phyloP scores from a whole-genome alignment of 2,329 filamentous ascomycete species.

The Colletotrichum musicola region DNA sequence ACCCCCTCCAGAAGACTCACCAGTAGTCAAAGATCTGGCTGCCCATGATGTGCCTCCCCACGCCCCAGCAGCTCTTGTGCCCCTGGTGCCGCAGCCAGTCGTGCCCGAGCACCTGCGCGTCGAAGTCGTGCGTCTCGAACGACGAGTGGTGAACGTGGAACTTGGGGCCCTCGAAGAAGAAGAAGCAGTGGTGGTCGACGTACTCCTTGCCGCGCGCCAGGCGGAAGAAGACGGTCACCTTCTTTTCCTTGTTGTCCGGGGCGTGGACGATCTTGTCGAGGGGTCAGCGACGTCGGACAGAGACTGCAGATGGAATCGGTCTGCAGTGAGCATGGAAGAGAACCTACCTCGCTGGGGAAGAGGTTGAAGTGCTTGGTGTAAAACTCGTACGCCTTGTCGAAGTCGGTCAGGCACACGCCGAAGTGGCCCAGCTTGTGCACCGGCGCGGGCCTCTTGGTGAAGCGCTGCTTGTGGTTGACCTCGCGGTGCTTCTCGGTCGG shows the following conservation, averaged over 20 bases:
- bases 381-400: constrained; percentile 62
- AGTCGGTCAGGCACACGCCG: constrained; percentile 66
- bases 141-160: constrained; percentile 75
- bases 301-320: too few relatives aligned
- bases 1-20: constrained; percentile 28
- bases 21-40: constrained; percentile 72
- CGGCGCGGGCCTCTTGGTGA: constrained; percentile 59
- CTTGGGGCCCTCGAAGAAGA: constrained; percentile 60
- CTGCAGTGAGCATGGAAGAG: background rate
- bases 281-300: background rate
- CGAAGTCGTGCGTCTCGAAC: constrained; percentile 80
- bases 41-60: constrained; percentile 77
- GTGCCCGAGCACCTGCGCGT: constrained; percentile 77
- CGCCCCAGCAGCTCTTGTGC: constrained; percentile 77
- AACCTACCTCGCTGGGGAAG: constrained; percentile 60
- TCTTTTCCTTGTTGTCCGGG: constrained; percentile 45
- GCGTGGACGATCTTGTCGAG: constrained; percentile 39
- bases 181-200: constrained; percentile 66
- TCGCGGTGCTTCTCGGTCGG: constrained; percentile 57
- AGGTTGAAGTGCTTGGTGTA: constrained; percentile 65
- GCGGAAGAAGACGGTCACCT: constrained; percentile 60
- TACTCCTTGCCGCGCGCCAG: constrained; percentile 57
- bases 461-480: constrained; percentile 62
- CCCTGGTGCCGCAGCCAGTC: constrained; percentile 74
- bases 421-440: constrained; percentile 69